Percentiles rank a stretch among this genome's conserved stretches.
phyloP scores from a whole-genome alignment of 2,329 filamentous ascomycete genomes.

The Penicillium sp. region DNA sequence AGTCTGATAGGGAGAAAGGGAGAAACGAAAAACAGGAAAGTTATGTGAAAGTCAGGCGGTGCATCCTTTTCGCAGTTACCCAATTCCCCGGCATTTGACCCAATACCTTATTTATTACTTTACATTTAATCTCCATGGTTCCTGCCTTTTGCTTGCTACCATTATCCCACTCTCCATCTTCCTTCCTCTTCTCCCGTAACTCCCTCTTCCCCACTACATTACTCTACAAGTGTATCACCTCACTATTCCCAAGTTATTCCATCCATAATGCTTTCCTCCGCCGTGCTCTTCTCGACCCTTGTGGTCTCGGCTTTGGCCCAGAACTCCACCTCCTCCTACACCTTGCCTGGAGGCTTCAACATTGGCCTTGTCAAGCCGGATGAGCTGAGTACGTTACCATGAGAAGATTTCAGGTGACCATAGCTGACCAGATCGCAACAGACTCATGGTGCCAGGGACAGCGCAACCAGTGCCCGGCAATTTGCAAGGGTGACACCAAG shows the following conservation, averaged over 20 bases:
- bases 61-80: constrained; percentile 1
- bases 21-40: not conserved
- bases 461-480: constrained; percentile 59
- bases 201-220: not conserved
- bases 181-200: not conserved
- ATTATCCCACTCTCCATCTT: not conserved
- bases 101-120: not conserved
- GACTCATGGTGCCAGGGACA: constrained; percentile 60
- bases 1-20: not conserved
- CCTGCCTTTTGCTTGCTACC: constrained; percentile 5
- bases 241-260: not conserved
- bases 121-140: not conserved
- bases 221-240: not conserved
- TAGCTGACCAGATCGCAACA: constrained; percentile 20
- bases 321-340: constrained; percentile 45
- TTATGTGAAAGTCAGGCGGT: not conserved
- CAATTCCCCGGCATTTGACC: not conserved
- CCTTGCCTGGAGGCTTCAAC: constrained; percentile 45
- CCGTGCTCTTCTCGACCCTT: constrained; percentile 48
- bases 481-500: constrained; percentile 55
- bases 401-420: not conserved
- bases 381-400: constrained; percentile 30
- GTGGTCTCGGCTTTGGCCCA: constrained; percentile 43
- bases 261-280: constrained; percentile 50
- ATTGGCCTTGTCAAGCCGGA: constrained; percentile 39